phyloP scores from a whole-genome alignment of 2,329 filamentous ascomycete species.

The Tolypocladium pustulatum region DNA sequence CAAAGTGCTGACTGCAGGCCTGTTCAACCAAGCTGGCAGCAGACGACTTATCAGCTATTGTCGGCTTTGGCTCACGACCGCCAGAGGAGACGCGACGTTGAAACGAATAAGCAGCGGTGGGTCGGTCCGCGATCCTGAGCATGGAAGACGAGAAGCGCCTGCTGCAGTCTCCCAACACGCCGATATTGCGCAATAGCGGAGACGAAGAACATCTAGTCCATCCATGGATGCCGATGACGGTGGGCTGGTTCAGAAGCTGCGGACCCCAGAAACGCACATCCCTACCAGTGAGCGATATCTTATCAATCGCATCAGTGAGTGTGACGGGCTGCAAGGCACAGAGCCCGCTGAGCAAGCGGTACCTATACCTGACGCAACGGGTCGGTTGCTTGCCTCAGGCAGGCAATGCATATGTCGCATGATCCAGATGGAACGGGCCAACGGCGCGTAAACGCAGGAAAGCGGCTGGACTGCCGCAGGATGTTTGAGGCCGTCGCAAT shows the following conservation, averaged over 20 bases:
- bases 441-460: not conserved
- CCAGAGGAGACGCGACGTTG: no score
- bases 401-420: not conserved
- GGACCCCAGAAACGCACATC: not conserved
- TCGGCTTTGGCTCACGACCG: not conserved
- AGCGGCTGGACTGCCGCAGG: not conserved
- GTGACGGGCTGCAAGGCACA: not conserved
- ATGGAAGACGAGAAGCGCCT: no score
- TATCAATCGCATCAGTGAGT: conserved; percentile 1
- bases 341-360: not conserved
- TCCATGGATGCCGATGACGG: not conserved
- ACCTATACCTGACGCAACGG: not conserved
- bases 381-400: not conserved
- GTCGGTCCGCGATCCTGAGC: not conserved
- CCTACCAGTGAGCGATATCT: not conserved
- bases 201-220: not conserved
- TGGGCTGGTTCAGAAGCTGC: not conserved
- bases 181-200: not conserved
- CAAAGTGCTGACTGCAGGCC: not conserved
- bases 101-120: no score
- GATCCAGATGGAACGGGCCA: not conserved
- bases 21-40: not conserved
- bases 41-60: not conserved
- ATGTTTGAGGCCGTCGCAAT: not conserved
- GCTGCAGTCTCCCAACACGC: not conserved